A percentile compares a stretch with the other conserved stretches of the same genome.
These are phyloP conservation scores for Fomitopsis pulvina DNA, from an alignment of 768 basidiomycete species.

Conservation along the genomic window DNA sequence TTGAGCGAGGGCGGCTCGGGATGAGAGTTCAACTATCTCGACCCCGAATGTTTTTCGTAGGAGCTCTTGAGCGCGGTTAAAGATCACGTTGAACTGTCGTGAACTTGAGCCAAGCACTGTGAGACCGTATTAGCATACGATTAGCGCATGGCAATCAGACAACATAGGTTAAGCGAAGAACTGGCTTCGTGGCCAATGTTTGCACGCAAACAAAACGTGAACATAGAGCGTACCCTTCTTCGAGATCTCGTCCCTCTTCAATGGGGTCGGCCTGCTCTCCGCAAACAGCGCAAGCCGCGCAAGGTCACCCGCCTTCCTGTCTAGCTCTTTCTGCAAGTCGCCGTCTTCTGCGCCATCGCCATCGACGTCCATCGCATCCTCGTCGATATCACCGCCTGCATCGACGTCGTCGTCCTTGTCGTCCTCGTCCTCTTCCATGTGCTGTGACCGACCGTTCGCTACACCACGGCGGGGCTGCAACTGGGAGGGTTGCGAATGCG, in stretches of 20 bases:
- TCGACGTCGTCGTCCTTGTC: conserved; percentile 33
- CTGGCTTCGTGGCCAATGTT: neutral
- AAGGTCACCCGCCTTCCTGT: conserved; percentile 62
- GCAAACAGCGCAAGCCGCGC: conserved; percentile 78
- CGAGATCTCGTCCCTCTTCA: conserved; percentile 79
- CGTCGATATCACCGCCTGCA: conserved; percentile 25
- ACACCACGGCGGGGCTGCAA: conserved; percentile 31
- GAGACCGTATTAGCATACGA: neutral
- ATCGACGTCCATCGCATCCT: conserved; percentile 27
- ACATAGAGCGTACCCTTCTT: conserved; percentile 53
- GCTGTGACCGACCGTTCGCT: conserved; percentile 15
- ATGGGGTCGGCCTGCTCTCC: conserved; percentile 59
- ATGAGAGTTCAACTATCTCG: conserved; percentile 76
- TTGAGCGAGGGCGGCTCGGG: conserved; percentile 49
- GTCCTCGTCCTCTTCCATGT: conserved; percentile 23
- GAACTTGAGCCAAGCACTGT: conserved; percentile 43
- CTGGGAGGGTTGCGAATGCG: conserved; percentile 34
- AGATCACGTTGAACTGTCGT: conserved; percentile 59
- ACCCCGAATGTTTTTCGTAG: conserved; percentile 68
- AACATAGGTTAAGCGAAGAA: neutral
- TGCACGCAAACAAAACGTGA: neutral
- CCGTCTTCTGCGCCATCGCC: conserved; percentile 24
- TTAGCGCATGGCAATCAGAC: neutral
- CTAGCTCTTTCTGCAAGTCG: conserved; percentile 36
- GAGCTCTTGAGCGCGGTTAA: conserved; percentile 55